phyloP scores from a whole-genome alignment of 2,329 filamentous ascomycete species.

The Nothophoma quercina region DNA sequence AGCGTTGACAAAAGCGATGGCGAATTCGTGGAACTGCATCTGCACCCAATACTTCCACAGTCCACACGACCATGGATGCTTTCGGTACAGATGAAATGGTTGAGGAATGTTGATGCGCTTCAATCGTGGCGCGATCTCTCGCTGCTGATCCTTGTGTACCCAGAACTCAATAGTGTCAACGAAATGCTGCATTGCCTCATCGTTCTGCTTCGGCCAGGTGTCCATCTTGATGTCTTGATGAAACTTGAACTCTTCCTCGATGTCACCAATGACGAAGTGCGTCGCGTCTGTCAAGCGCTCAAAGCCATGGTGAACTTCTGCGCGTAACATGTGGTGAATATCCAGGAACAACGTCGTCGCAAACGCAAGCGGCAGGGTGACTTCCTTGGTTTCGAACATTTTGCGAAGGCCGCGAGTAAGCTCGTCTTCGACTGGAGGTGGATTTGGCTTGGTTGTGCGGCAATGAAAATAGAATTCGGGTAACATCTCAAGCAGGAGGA shows the following conservation, averaged over 20 bases:
- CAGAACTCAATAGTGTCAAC: conserved; percentile 13
- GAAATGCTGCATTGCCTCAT: conserved; percentile 18
- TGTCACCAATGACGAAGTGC: conserved; percentile 4
- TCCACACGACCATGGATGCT: conserved; percentile 43
- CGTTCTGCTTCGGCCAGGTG: conserved; percentile 26
- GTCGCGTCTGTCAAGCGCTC: conserved; percentile 10
- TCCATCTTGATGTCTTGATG: conserved; percentile 22
- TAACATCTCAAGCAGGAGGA: conserved; percentile 40
- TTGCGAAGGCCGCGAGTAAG: conserved; percentile 39
- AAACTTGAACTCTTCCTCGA: conserved; percentile 22
- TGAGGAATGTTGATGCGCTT: conserved; percentile 1
- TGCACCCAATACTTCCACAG: conserved; percentile 50
- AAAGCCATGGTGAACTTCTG: conserved; percentile 16
- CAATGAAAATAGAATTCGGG: conserved; percentile 39
- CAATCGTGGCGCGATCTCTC: not conserved
- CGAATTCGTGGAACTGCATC: conserved; percentile 39
- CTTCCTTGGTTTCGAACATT: conserved; percentile 35
- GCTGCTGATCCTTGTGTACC: conserved; percentile 13
- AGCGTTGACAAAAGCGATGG: conserved; percentile 46
- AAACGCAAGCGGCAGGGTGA: conserved; percentile 42
- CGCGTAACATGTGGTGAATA: conserved; percentile 45
- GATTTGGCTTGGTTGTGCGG: conserved; percentile 10
- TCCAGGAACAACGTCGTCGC: conserved; percentile 46
- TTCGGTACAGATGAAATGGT: conserved; percentile 17
- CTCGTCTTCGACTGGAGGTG: conserved; percentile 37